Evolutionary conservation across 2,329 filamentous ascomycete species (phyloP).

Genomic region (Diaporthe ilicicola): DNA sequence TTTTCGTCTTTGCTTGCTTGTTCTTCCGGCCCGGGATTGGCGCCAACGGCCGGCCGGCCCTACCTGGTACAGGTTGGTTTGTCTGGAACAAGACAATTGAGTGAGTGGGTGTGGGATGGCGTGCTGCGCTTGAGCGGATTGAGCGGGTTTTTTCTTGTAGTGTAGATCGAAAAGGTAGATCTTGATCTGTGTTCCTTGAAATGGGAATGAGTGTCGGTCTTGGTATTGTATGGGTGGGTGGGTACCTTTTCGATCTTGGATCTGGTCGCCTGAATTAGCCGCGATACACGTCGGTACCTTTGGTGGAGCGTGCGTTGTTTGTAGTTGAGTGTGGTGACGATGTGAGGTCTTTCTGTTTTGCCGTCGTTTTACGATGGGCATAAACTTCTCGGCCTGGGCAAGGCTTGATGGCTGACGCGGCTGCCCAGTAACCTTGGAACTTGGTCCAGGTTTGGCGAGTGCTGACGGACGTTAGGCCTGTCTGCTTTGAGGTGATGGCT

Average conservation of each 20-base stretch:
- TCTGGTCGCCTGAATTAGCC: neutral
- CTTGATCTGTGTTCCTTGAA: neutral
- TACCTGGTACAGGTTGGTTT: neutral
- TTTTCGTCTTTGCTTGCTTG: neutral
- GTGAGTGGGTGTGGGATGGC: neutral
- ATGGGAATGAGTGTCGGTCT: neutral
- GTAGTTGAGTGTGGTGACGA: neutral
- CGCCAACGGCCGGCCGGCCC: neutral
- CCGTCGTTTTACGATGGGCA: neutral
- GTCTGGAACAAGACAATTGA: neutral
- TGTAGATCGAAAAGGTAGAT: neutral
- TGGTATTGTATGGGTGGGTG: neutral
- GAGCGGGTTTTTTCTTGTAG: constrained; percentile 1
- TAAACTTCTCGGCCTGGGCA: neutral
- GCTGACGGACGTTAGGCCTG: neutral
- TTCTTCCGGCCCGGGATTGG: neutral
- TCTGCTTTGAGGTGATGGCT: neutral
- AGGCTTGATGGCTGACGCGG: neutral
- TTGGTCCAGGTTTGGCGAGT: neutral
- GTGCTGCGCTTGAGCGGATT: constrained; percentile 5
- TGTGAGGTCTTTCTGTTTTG: neutral
- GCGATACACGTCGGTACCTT: neutral
- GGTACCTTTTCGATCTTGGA: neutral
- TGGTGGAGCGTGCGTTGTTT: neutral
- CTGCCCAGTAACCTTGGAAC: too few relatives aligned